Conservation (phyloP, 1,139 yeast species). For the Taiozyma sp. region DNA sequence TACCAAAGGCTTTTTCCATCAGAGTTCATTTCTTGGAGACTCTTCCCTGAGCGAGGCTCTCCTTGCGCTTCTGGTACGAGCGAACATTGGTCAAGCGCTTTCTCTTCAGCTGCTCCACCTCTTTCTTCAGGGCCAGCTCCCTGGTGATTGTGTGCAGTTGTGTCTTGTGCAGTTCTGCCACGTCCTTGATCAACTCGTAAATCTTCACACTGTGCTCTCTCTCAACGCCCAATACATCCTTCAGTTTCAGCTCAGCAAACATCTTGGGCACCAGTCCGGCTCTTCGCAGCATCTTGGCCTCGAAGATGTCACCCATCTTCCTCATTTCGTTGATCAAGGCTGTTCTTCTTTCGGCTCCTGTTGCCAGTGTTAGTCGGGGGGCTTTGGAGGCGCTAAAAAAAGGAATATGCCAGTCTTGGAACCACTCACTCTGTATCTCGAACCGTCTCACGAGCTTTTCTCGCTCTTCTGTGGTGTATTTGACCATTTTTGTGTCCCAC, state of each 20-base stretch:
- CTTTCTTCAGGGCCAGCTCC: slow-evolving; percentile 9
- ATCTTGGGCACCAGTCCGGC: slow-evolving; percentile 20
- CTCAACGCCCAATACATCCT: slow-evolving; percentile 21
- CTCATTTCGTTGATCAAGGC: slow-evolving; percentile 12
- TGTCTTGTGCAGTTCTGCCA: slow-evolving; percentile 8
- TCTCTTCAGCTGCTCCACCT: slow-evolving; percentile 11
- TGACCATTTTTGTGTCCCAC: slow-evolving; percentile 2
- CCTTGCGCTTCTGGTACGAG: slow-evolving; percentile 14
- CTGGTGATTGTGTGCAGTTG: neutral
- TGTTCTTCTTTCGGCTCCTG: slow-evolving; percentile 17
- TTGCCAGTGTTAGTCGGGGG: neutral
- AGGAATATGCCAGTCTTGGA: neutral
- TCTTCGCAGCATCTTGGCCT: slow-evolving; percentile 17
- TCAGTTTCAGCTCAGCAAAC: slow-evolving; percentile 15
- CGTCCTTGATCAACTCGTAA: slow-evolving; percentile 18
- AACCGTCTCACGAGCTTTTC: slow-evolving; percentile 17
- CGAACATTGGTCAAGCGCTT: slow-evolving; percentile 11
- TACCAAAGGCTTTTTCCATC: neutral
- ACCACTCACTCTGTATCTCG: slow-evolving; percentile 19
- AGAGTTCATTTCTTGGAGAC: neutral
- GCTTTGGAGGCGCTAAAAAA: neutral
- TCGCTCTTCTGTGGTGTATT: slow-evolving; percentile 13
- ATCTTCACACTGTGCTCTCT: slow-evolving; percentile 22
- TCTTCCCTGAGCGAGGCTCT: slow-evolving; percentile 9
- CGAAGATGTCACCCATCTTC: slow-evolving; percentile 14